These are phyloP conservation scores for Astrothelium subdiscretum DNA, from an alignment of 495 filamentous ascomycete genomes.

Conservation along the genomic window DNA sequence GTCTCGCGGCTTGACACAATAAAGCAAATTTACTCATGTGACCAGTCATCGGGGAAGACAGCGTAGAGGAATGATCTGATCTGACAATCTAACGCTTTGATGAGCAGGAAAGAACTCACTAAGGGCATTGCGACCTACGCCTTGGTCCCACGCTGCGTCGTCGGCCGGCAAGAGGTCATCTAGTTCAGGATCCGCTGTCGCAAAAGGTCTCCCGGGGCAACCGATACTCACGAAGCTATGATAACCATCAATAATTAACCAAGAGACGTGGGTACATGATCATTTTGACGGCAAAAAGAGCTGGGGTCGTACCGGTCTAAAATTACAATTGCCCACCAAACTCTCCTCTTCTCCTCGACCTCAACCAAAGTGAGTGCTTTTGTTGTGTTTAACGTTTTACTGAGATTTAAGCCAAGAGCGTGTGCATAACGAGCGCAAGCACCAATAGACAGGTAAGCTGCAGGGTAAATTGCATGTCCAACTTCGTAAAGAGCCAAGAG, in stretches of 20 bases:
- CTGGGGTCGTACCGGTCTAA: conserved; percentile 12
- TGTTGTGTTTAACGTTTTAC: conserved; percentile 4
- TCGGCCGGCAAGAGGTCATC: conserved; percentile 8
- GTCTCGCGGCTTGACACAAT: conserved; percentile 12
- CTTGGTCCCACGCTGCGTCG: conserved; percentile 10
- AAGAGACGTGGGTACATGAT: conserved; percentile 3
- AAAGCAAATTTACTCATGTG: conserved; percentile 12
- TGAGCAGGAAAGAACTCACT: neutral
- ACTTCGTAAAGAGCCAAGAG: conserved; percentile 30
- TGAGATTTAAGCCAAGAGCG: conserved; percentile 7
- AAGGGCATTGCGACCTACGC: conserved; percentile 3
- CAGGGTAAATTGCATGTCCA: conserved; percentile 29
- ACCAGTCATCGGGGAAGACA: conserved; percentile 9
- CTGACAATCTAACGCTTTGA: conserved; percentile 3
- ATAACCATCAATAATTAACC: neutral
- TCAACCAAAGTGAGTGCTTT: conserved; percentile 5
- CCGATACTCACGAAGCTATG: conserved; percentile 12
- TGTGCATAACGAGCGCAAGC: conserved; percentile 28
- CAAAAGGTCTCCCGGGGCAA: conserved; percentile 10
- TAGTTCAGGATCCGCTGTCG: conserved; percentile 8
- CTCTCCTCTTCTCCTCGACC: conserved; percentile 10
- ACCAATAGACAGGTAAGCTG: conserved; percentile 27
- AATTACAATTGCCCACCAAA: conserved; percentile 15
- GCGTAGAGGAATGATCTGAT: conserved; percentile 1
- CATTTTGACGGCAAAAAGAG: neutral